Conservation (phyloP, 169 alveolate genomes). For the Plasmodium gonderi region DNA sequence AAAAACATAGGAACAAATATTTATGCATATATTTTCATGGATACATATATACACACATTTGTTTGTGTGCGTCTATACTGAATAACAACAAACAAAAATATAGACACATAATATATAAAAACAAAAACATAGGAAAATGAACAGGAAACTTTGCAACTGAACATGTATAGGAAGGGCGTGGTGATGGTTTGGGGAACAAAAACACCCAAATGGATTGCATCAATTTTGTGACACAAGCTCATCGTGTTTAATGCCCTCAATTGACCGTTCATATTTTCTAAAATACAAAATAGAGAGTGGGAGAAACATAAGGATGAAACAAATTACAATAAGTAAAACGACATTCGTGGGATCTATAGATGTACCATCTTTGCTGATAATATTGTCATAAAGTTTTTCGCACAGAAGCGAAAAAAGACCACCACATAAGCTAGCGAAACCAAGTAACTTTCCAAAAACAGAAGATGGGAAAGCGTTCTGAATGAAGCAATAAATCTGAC, state of each 20-base stretch:
- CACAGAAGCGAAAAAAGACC: slow-evolving; percentile 79
- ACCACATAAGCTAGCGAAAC: slow-evolving; percentile 77
- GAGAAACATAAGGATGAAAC: slow-evolving; percentile 43
- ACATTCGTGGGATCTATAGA: slow-evolving; percentile 31
- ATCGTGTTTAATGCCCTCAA: not conserved
- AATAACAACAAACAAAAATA: not conserved
- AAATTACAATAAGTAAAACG: not conserved
- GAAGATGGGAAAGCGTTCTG: slow-evolving; percentile 76
- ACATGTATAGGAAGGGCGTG: too few species aligned
- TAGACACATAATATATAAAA: not conserved
- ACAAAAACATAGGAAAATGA: not conserved
- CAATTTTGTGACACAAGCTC: not conserved
- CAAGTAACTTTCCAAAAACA: slow-evolving; percentile 80
- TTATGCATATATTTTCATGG: not conserved
- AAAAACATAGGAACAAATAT: not conserved
- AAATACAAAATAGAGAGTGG: slow-evolving; percentile 37
- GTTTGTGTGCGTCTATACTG: too few species aligned
- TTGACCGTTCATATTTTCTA: slow-evolving; percentile 55
- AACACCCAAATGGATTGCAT: not conserved
- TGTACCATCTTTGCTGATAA: not conserved
- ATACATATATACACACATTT: not conserved
- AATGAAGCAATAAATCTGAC: slow-evolving; percentile 78
- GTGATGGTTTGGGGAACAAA: too few species aligned
- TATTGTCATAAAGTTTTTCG: slow-evolving; percentile 65
- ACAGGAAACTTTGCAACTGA: too few species aligned